Conservation (phyloP, 2,329 filamentous ascomycete genomes). For the Ceratocystis colombiana region DNA sequence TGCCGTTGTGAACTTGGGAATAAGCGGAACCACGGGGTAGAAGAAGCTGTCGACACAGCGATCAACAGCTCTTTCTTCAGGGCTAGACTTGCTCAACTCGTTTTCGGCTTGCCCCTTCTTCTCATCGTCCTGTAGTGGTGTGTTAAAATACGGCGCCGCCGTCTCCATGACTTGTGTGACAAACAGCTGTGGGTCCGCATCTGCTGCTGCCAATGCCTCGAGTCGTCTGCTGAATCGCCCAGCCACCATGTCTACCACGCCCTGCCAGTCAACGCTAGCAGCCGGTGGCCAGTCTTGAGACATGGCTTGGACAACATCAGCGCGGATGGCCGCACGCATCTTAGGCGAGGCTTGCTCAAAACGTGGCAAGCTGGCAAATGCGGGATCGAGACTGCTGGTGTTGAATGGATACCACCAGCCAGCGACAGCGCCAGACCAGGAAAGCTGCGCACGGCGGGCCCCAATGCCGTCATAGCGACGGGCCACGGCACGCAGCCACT, state of each 20-base stretch:
- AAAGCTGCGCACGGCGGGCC: conserved; percentile 35
- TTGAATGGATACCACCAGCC: conserved; percentile 44
- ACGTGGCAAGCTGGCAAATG: conserved; percentile 32
- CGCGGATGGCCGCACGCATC: conserved; percentile 34
- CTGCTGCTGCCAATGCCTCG: conserved; percentile 32
- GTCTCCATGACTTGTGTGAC: conserved; percentile 34
- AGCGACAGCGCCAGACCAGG: conserved; percentile 44
- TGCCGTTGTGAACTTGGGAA: conserved; percentile 32
- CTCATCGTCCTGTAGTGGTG: conserved; percentile 29
- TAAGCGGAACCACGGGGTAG: conserved; percentile 35
- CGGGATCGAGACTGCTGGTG: conserved; percentile 36
- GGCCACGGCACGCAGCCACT: conserved; percentile 36
- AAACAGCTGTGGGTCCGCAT: conserved; percentile 31
- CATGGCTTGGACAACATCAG: conserved; percentile 37
- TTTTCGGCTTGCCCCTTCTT: background rate
- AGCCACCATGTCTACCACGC: conserved; percentile 54
- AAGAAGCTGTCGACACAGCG: conserved; percentile 35
- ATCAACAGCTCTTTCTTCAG: conserved; percentile 33
- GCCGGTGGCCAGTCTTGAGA: conserved; percentile 17
- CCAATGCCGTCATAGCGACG: conserved; percentile 41
- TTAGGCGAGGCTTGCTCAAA: conserved; percentile 29
- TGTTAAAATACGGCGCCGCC: conserved; percentile 39
- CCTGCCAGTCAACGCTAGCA: conserved; percentile 52
- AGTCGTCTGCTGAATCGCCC: conserved; percentile 51
- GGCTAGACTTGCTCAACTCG: background rate